Percentiles rank a stretch among this genome's conserved stretches.
phyloP scores from a whole-genome alignment of 2,329 filamentous ascomycete genomes.

The Pseudomassariella vexata region DNA sequence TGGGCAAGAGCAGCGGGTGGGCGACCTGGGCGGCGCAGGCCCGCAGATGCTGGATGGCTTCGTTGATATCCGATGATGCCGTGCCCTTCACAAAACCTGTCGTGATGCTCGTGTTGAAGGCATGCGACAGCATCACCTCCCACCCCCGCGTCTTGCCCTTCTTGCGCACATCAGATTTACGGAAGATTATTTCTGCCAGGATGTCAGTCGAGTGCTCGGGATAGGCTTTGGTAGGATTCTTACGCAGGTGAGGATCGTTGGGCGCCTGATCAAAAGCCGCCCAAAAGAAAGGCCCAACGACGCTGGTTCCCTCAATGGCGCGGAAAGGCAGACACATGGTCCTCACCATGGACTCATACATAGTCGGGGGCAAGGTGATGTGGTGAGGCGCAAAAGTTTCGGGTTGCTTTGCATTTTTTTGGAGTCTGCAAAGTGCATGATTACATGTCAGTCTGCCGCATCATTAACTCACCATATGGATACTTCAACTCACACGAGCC shows the following conservation, averaged over 20 bases:
- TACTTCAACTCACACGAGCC: conserved; percentile 43
- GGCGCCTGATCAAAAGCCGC: conserved; percentile 50
- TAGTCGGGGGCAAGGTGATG: conserved; percentile 44
- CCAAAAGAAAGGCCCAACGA: conserved; percentile 62
- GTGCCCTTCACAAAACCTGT: conserved; percentile 59
- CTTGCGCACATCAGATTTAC: conserved; percentile 62
- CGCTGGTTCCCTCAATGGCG: conserved; percentile 51
- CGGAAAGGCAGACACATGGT: conserved; percentile 47
- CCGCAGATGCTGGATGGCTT: conserved; percentile 42
- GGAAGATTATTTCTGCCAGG: conserved; percentile 50
- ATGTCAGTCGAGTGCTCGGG: conserved; percentile 6
- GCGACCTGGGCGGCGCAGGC: conserved; percentile 43
- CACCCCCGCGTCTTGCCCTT: conserved; percentile 58
- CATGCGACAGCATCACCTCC: conserved; percentile 58
- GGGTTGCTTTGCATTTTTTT: conserved; percentile 48
- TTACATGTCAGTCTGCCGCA: conserved; percentile 7
- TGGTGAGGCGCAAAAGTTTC: conserved; percentile 53
- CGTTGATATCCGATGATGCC: conserved; percentile 45
- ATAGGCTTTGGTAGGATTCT: conserved; percentile 15
- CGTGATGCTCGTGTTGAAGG: conserved; percentile 48
- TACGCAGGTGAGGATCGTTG: conserved; percentile 51
- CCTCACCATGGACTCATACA: conserved; percentile 52
- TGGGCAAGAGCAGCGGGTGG: conserved; percentile 54
- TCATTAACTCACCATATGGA: neutral
- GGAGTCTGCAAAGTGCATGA: conserved; percentile 40